A percentile compares a stretch with the other conserved stretches of the same genome.
Evolutionary conservation across 441 rosid genomes (phyloP).

Genomic region (Brassica balearica): DNA sequence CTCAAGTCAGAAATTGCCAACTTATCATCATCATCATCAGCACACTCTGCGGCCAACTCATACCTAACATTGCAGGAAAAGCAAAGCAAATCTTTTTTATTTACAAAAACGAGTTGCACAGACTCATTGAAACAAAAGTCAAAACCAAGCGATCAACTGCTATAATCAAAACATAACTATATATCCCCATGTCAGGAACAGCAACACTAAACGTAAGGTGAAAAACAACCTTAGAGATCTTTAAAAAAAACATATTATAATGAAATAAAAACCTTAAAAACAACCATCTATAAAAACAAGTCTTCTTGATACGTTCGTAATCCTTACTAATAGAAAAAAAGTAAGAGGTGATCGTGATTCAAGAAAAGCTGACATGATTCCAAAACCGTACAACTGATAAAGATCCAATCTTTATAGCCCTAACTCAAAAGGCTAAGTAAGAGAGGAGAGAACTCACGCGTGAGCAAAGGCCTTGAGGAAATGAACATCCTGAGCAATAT

Average conservation of each 20-base stretch:
- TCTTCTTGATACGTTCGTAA: slow-evolving; percentile 2
- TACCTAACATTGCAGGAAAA: slow-evolving; percentile 45
- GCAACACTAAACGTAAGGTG: background rate
- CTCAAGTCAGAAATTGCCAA: slow-evolving; percentile 49
- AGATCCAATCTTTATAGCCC: slow-evolving; percentile 24
- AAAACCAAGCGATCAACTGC: slow-evolving; percentile 1
- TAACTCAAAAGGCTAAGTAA: background rate
- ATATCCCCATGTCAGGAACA: background rate
- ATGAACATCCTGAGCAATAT: slow-evolving; percentile 79
- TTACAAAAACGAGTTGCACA: background rate
- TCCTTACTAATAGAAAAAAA: slow-evolving; percentile 3
- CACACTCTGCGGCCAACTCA: slow-evolving; percentile 58
- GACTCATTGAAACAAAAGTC: slow-evolving; percentile 1
- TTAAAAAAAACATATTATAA: background rate
- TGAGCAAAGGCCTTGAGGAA: slow-evolving; percentile 87
- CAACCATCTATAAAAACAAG: background rate
- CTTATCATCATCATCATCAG: slow-evolving; percentile 62
- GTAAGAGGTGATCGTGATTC: background rate
- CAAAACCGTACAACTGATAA: slow-evolving; percentile 21
- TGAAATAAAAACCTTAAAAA: background rate
- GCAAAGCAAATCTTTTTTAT: background rate
- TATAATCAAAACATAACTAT: background rate
- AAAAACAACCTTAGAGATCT: too few species aligned
- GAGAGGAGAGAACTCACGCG: slow-evolving; percentile 53
- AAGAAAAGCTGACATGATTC: background rate